These are phyloP conservation scores for Cylindrodendrum hubeiense DNA, from an alignment of 2,329 filamentous ascomycete species.

Conservation along the genomic window DNA sequence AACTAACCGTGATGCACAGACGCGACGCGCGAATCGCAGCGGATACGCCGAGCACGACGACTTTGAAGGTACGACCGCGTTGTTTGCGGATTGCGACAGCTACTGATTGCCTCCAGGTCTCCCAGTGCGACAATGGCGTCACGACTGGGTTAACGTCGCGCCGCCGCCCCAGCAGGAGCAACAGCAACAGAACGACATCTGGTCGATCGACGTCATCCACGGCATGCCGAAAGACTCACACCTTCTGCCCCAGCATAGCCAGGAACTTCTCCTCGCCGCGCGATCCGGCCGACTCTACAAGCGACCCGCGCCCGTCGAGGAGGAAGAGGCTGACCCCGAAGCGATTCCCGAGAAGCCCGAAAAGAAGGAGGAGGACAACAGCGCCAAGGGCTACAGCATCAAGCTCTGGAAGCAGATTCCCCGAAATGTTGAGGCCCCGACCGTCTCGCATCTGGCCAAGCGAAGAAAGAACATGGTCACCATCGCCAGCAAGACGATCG, in stretches of 20 bases:
- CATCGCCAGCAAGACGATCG: slow-evolving; percentile 64
- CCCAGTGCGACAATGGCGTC: slow-evolving; percentile 91
- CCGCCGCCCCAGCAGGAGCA: slow-evolving; percentile 75
- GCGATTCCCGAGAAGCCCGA: slow-evolving; percentile 63
- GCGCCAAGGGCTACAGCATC: slow-evolving; percentile 64
- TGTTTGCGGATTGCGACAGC: slow-evolving; percentile 2
- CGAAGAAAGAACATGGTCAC: slow-evolving; percentile 72
- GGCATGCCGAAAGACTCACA: slow-evolving; percentile 89
- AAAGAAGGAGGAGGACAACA: slow-evolving; percentile 74
- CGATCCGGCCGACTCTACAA: slow-evolving; percentile 84
- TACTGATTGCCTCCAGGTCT: slow-evolving; percentile 69
- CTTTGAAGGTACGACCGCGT: slow-evolving; percentile 63
- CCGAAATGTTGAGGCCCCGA: slow-evolving; percentile 66
- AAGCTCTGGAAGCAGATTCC: slow-evolving; percentile 73
- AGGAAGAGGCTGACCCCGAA: slow-evolving; percentile 69
- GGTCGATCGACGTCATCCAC: slow-evolving; percentile 80
- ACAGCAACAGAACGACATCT: slow-evolving; percentile 73
- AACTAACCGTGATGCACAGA: slow-evolving; percentile 53
- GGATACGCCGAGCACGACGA: slow-evolving; percentile 72
- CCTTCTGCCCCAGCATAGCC: slow-evolving; percentile 81
- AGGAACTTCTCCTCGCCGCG: slow-evolving; percentile 85
- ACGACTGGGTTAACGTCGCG: slow-evolving; percentile 76
- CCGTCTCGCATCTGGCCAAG: slow-evolving; percentile 70
- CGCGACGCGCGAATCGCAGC: slow-evolving; percentile 68
- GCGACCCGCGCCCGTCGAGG: slow-evolving; percentile 71